These are phyloP conservation scores for Xylariaceae sp. DNA, from an alignment of 2,329 filamentous ascomycete species.

Conservation along the genomic window DNA sequence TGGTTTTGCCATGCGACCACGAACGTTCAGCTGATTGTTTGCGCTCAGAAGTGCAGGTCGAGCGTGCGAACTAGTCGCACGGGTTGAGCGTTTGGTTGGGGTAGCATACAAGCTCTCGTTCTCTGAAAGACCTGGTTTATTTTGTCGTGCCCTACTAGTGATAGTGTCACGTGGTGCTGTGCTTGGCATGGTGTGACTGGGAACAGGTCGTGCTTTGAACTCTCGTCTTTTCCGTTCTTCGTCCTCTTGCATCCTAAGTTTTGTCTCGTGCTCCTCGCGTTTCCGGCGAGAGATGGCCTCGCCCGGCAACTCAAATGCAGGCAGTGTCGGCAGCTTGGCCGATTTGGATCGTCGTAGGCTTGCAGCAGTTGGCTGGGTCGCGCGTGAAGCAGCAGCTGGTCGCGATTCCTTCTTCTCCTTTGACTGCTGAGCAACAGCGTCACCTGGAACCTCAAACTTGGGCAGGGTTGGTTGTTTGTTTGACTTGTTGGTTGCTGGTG, in stretches of 20 bases:
- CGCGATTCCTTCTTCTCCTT: slow-evolving; percentile 45
- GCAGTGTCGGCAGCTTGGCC: slow-evolving; percentile 48
- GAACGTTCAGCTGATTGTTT: slow-evolving; percentile 26
- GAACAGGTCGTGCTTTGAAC: slow-evolving; percentile 59
- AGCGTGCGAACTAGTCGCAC: slow-evolving; percentile 21
- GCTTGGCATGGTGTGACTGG: slow-evolving; percentile 39
- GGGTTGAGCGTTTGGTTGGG: slow-evolving; percentile 28
- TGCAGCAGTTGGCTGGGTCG: slow-evolving; percentile 26
- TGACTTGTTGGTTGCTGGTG: slow-evolving; percentile 48
- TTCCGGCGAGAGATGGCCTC: slow-evolving; percentile 56
- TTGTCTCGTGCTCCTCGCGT: slow-evolving; percentile 50
- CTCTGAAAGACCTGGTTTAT: slow-evolving; percentile 32
- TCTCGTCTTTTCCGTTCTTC: slow-evolving; percentile 57
- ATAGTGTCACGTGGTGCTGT: slow-evolving; percentile 52
- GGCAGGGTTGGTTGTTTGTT: slow-evolving; percentile 51
- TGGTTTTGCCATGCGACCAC: slow-evolving; percentile 23
- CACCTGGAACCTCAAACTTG: slow-evolving; percentile 60
- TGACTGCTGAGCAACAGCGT: slow-evolving; percentile 47
- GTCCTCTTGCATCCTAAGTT: slow-evolving; percentile 54
- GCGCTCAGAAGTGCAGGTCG: slow-evolving; percentile 30
- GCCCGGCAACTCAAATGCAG: slow-evolving; percentile 60
- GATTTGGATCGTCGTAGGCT: slow-evolving; percentile 46
- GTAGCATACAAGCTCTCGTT: slow-evolving; percentile 19
- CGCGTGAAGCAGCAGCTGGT: slow-evolving; percentile 30
- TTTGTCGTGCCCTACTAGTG: slow-evolving; percentile 54